phyloP scores from a whole-genome alignment of 306 rosid genomes.

The Cucurbita argyrosperma region DNA sequence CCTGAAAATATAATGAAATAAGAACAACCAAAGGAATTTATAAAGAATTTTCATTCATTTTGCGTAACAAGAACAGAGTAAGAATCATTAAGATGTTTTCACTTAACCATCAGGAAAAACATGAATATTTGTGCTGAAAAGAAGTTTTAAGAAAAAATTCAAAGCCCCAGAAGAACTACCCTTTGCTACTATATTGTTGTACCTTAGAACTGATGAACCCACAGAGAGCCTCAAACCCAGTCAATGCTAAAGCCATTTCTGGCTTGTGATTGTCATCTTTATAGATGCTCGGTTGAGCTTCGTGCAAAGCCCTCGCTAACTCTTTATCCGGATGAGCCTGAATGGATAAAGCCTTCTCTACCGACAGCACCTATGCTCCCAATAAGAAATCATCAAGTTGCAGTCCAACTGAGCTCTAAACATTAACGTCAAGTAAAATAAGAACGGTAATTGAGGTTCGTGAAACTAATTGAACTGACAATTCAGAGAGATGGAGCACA shows the following conservation, averaged over 20 bases:
- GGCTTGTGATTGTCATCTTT: constrained; percentile 31
- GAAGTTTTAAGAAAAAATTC: neutral
- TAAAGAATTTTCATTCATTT: neutral
- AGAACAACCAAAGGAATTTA: neutral
- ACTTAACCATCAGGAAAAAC: neutral
- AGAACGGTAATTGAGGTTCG: neutral
- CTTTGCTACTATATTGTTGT: neutral
- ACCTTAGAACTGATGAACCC: constrained; percentile 29
- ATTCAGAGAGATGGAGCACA: neutral
- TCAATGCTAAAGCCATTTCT: constrained; percentile 29
- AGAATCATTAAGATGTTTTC: neutral
- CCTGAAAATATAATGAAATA: constrained; percentile 9
- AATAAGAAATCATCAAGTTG: constrained; percentile 2
- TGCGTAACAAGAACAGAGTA: neutral
- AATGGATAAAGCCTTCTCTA: constrained; percentile 22
- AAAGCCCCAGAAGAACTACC: neutral
- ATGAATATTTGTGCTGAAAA: neutral
- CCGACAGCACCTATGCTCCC: constrained; percentile 21
- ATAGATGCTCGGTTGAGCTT: constrained; percentile 17
- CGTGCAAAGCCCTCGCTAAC: constrained; percentile 21
- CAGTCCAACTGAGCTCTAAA: constrained; percentile 4
- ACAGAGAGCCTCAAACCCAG: constrained; percentile 28
- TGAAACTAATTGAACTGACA: neutral
- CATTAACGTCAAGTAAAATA: neutral
- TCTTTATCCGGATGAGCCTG: constrained; percentile 34